Percentiles rank a stretch among this genome's conserved stretches.
These are phyloP conservation scores for Fusarium duplospermum DNA, from an alignment of 2,329 filamentous ascomycete genomes.

Conservation along the genomic window DNA sequence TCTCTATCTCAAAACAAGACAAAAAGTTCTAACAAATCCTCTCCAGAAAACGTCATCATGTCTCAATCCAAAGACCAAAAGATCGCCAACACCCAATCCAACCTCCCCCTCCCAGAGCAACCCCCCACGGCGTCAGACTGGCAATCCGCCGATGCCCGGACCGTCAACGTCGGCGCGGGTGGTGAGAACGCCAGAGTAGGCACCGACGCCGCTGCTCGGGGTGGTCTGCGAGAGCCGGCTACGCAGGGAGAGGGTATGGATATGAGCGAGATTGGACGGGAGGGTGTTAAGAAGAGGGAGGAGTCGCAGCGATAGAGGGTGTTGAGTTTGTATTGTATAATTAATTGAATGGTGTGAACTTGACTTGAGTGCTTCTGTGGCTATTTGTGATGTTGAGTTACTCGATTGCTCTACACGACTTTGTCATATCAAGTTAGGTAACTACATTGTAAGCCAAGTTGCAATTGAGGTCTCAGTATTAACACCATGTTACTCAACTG, in stretches of 20 bases:
- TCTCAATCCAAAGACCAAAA: constrained; percentile 68
- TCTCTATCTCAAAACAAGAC: neutral
- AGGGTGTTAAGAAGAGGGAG: constrained; percentile 54
- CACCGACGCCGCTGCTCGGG: constrained; percentile 58
- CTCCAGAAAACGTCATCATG: constrained; percentile 46
- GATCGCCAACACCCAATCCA: constrained; percentile 75
- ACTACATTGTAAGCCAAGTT: neutral
- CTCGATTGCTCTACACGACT: too few relatives aligned
- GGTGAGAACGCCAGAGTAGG: constrained; percentile 64
- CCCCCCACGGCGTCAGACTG: constrained; percentile 82
- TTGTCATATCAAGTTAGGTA: neutral
- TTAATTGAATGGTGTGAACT: neutral
- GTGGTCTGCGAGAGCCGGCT: constrained; percentile 69
- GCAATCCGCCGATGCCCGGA: constrained; percentile 76
- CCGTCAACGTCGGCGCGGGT: constrained; percentile 77
- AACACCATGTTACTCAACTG: neutral
- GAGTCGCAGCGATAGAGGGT: constrained; percentile 16
- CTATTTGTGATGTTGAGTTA: neutral
- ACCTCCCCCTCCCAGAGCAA: constrained; percentile 83
- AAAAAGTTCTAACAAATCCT: neutral
- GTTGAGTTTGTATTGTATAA: neutral
- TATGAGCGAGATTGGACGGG: constrained; percentile 71
- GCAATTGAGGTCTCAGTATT: neutral
- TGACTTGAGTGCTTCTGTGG: neutral
- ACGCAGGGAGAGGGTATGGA: constrained; percentile 66